Conservation (phyloP, 2,329 filamentous ascomycete genomes). For the Acrocalymma vagum region DNA sequence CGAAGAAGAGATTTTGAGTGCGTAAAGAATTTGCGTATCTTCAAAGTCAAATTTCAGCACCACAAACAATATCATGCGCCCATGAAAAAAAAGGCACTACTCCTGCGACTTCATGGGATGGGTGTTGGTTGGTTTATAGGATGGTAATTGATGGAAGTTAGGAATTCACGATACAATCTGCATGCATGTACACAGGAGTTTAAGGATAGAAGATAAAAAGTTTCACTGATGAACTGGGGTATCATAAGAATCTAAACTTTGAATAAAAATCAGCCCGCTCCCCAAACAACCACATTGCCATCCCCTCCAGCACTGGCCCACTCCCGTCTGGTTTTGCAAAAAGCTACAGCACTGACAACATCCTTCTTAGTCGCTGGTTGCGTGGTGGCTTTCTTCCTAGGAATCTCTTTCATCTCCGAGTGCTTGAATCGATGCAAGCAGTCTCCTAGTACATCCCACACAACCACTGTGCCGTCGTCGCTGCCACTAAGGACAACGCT, state of each 20-base stretch:
- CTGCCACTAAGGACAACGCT: slow-evolving; percentile 82
- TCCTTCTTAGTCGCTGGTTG: slow-evolving; percentile 48
- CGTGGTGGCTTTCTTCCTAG: slow-evolving; percentile 38
- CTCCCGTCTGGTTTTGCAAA: slow-evolving; percentile 55
- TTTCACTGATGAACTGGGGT: slow-evolving; percentile 5
- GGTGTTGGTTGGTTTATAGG: neutral
- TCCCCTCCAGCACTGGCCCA: slow-evolving; percentile 61
- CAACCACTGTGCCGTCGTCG: slow-evolving; percentile 77
- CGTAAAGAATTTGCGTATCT: too few species aligned
- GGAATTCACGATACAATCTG: slow-evolving; percentile 4
- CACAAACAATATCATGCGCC: too few species aligned
- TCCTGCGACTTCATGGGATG: too few species aligned
- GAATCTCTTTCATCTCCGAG: slow-evolving; percentile 38
- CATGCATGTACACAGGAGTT: slow-evolving; percentile 18
- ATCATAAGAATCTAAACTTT: slow-evolving; percentile 7
- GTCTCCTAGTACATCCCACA: slow-evolving; percentile 83
- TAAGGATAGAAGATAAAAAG: slow-evolving; percentile 2
- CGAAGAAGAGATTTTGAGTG: slow-evolving; percentile 65
- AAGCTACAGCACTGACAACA: slow-evolving; percentile 58
- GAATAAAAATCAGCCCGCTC: slow-evolving; percentile 23
- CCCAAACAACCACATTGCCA: slow-evolving; percentile 51
- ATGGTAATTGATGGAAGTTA: too few species aligned
- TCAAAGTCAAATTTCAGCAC: too few species aligned
- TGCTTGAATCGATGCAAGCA: slow-evolving; percentile 68
- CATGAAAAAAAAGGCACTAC: too few species aligned